Evolutionary conservation across 352 stramenopile genomes (phyloP).

Genomic region (Globisporangium canariense): DNA sequence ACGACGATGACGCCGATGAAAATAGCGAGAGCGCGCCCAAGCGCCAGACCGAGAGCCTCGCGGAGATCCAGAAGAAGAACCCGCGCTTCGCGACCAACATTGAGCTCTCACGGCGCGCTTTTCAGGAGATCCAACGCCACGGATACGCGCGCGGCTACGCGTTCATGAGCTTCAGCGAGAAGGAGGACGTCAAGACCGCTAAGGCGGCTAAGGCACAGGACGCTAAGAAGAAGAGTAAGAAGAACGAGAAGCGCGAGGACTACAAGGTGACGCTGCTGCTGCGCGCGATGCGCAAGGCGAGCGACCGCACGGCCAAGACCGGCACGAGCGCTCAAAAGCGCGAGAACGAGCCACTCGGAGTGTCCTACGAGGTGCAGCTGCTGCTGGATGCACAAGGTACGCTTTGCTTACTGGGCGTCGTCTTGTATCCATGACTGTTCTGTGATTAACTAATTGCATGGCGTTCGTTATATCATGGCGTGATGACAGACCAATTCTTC

Average conservation of each 20-base stretch:
- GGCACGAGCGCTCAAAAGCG: constrained; percentile 30
- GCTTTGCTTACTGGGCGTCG: not conserved
- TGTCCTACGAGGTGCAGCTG: constrained; percentile 32
- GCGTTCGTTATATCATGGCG: not conserved
- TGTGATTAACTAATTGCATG: constrained; percentile 2
- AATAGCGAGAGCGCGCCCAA: constrained; percentile 17
- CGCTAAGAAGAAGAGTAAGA: constrained; percentile 12
- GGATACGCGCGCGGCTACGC: constrained; percentile 54
- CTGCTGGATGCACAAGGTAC: constrained; percentile 25
- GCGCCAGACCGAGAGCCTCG: constrained; percentile 28
- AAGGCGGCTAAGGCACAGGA: not conserved
- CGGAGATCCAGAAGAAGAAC: constrained; percentile 39
- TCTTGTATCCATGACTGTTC: not conserved
- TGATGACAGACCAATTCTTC: constrained; percentile 38
- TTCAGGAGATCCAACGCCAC: constrained; percentile 51
- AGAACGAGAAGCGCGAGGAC: constrained; percentile 23
- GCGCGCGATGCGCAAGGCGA: constrained; percentile 25
- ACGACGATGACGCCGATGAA: not conserved
- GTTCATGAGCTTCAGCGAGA: constrained; percentile 56
- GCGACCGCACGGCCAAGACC: constrained; percentile 16
- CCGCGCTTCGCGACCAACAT: constrained; percentile 51
- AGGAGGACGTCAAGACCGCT: constrained; percentile 17
- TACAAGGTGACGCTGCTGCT: constrained; percentile 54
- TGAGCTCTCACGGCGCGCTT: constrained; percentile 36
- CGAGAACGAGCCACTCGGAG: constrained; percentile 10